Evolutionary conservation across 2,329 filamentous ascomycete genomes (phyloP).

Genomic region (Beauveria sp.): DNA sequence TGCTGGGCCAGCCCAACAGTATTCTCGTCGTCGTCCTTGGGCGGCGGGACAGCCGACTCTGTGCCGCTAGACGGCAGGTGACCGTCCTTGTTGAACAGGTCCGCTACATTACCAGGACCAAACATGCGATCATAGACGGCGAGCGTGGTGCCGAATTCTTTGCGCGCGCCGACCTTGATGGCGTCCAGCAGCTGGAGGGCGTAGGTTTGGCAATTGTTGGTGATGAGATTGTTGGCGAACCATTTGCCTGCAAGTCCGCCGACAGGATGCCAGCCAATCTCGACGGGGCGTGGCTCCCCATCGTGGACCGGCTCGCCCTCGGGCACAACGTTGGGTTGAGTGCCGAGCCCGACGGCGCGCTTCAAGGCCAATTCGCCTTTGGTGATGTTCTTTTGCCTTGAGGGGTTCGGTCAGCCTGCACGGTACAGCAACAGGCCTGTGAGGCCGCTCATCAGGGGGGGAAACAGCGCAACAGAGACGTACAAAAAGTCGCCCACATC

Average conservation of each 20-base stretch:
- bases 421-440: not conserved
- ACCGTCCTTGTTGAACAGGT: constrained; percentile 37
- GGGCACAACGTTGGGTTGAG: constrained; percentile 25
- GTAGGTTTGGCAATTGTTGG: constrained; percentile 54
- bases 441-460: not conserved
- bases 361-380: constrained; percentile 30
- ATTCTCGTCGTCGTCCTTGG: constrained; percentile 20
- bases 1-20: constrained; percentile 42
- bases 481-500: constrained; percentile 10
- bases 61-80: constrained; percentile 16
- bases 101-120: constrained; percentile 41
- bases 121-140: constrained; percentile 45
- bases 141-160: constrained; percentile 45
- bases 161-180: constrained; percentile 42
- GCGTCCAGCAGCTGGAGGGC: constrained; percentile 45
- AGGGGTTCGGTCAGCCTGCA: not conserved
- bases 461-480: not conserved
- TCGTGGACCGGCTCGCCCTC: constrained; percentile 21
- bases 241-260: constrained; percentile 48
- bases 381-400: constrained; percentile 23
- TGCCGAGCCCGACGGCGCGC: constrained; percentile 26
- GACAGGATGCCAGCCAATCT: constrained; percentile 53
- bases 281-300: constrained; percentile 30
- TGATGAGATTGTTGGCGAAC: constrained; percentile 51
- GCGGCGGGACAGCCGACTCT: not conserved